Evolutionary conservation across 2,329 filamentous ascomycete genomes (phyloP), one percentile per base, ranked within the genome.

Genomic region (Fusarium lateritium): DNA sequence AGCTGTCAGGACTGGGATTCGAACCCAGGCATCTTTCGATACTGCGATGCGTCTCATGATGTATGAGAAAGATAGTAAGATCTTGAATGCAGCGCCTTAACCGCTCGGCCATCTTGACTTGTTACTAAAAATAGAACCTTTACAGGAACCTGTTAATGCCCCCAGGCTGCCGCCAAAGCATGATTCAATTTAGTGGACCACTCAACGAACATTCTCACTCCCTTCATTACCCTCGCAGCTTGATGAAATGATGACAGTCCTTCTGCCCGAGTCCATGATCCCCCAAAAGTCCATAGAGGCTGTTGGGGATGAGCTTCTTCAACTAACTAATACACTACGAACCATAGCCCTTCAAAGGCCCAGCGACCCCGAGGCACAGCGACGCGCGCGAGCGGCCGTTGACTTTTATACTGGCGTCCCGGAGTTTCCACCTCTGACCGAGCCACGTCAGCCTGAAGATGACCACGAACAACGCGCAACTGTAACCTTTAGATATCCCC

Each of bases 351-450:
- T 15, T 2, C 38, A 46, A 13, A 58, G 45, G 3, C 56, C 39
- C 6, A 9, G 50, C 10, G 62, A 71, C 31, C 4, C 26, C 14
- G 28, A 51, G 11, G 55, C 68, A 2, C 36, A 59, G 7, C 17
- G 15, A 14, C 55, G 68, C 38, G 50, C 55, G 0, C 47, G 26
- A 14, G 54, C 49, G 8, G 61, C 52, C 10, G 9, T 31, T 5
- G 19, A 24, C 4, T 40, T 54, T 21, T 63, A 53, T 26, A 5
- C 14, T 14, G 15, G 10, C 11, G 26, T 22, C 1, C 15, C 28
- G 5, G 14, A 15, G 2, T 56, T 66, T 22, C 28, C 33, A 4
- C 28, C 31, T 6, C 10, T 42, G 0, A 13, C 7, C 17, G 36
- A 26, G 3, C 21, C 31, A 6, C 22, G 3, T 4, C 36, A 45